A percentile compares a stretch with the other conserved stretches of the same genome.
These are phyloP conservation scores for Ustilago tritici DNA, from an alignment of 1,284 basidiomycete species.

Conservation along the genomic window DNA sequence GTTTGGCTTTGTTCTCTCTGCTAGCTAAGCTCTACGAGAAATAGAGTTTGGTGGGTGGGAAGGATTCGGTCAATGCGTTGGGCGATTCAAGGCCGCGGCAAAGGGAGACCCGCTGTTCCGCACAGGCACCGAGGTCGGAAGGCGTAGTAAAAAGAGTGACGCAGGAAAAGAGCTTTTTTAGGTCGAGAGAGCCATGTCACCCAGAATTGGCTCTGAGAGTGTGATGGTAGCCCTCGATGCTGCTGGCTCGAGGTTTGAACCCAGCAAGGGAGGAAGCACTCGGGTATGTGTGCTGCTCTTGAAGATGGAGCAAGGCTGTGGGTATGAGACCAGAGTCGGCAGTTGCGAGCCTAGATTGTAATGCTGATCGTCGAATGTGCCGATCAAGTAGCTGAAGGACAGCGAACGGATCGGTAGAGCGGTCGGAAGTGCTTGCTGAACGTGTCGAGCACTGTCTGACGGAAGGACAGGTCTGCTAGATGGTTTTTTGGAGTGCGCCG, in stretches of 20 bases:
- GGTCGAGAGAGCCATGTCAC: constrained; percentile 17
- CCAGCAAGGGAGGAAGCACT: not conserved
- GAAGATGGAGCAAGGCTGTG: constrained; percentile 3
- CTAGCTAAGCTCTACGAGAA: constrained; percentile 17
- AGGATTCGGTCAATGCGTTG: constrained; percentile 13
- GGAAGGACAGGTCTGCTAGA: not conserved
- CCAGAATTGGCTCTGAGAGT: not conserved
- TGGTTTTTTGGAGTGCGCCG: not conserved
- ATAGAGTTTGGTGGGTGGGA: constrained; percentile 11
- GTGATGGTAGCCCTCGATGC: not conserved
- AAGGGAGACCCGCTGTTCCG: constrained; percentile 16
- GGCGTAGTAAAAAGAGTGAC: constrained; percentile 7
- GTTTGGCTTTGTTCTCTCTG: not conserved
- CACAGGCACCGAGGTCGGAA: constrained; percentile 13
- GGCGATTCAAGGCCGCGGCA: not conserved
- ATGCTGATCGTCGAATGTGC: not conserved
- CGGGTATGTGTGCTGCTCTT: constrained; percentile 8
- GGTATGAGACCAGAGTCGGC: not conserved
- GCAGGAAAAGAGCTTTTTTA: constrained; percentile 6
- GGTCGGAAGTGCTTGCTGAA: not conserved
- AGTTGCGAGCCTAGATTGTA: not conserved
- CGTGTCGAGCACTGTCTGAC: not conserved
- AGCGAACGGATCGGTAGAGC: not conserved
- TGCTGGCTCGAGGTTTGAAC: not conserved
- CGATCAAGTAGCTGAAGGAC: not conserved